These are phyloP conservation scores for Mycena alexandri DNA, from an alignment of 768 basidiomycete genomes.

Conservation along the genomic window DNA sequence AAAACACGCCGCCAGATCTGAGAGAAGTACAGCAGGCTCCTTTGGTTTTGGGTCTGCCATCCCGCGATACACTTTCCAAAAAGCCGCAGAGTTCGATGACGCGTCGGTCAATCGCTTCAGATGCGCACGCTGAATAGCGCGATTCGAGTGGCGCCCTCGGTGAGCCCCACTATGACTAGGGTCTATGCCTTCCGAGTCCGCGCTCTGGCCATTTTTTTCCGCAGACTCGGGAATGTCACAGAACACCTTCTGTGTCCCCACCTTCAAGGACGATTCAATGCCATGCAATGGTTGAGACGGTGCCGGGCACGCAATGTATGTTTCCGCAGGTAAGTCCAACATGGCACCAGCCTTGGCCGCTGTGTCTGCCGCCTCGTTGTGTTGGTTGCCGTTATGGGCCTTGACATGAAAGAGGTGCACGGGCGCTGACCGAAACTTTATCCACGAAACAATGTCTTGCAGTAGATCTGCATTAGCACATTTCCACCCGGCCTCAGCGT, in stretches of 20 bases:
- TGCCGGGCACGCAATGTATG: too few relatives aligned
- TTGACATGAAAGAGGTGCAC: too few relatives aligned
- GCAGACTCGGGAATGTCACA: not conserved
- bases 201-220: not conserved
- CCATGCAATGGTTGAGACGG: too few relatives aligned
- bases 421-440: too few relatives aligned
- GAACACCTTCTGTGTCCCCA: not conserved
- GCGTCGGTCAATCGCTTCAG: conserved; percentile 1
- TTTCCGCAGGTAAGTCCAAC: too few relatives aligned
- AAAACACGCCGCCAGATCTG: conserved; percentile 8
- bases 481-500: too few relatives aligned
- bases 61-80: conserved; percentile 5
- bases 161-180: not conserved
- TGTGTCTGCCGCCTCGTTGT: too few relatives aligned
- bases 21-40: not conserved
- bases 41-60: not conserved
- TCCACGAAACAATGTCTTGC: too few relatives aligned
- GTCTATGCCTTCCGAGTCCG: not conserved
- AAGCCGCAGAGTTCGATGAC: conserved; percentile 18
- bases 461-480: too few relatives aligned
- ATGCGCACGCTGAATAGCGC: not conserved
- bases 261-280: too few relatives aligned
- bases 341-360: too few relatives aligned
- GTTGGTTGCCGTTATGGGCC: too few relatives aligned
- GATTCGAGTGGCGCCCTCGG: not conserved